phyloP scores from a whole-genome alignment of 2,329 filamentous ascomycete genomes.

The Ustulina deusta region DNA sequence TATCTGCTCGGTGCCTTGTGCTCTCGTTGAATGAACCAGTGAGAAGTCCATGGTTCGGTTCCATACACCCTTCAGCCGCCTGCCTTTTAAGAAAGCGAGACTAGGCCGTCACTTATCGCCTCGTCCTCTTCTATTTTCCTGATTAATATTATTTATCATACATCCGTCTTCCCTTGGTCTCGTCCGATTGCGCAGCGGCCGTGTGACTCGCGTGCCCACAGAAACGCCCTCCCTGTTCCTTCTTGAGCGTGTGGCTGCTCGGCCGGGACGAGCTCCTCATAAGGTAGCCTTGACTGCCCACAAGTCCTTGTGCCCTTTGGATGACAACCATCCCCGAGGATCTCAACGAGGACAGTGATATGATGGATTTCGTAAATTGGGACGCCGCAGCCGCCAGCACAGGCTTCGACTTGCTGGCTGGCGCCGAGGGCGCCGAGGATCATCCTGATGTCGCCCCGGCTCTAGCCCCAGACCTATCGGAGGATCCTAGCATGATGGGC shows the following conservation, averaged over 20 bases:
- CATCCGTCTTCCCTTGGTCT: conserved; percentile 7
- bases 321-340: conserved; percentile 61
- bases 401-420: conserved; percentile 50
- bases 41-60: conserved; percentile 16
- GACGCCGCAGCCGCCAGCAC: conserved; percentile 58
- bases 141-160: conserved; percentile 24
- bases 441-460: conserved; percentile 46
- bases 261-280: conserved; percentile 21
- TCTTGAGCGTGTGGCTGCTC: conserved; percentile 24
- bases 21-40: conserved; percentile 5
- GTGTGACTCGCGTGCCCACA: conserved; percentile 21
- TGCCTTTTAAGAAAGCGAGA: conserved; percentile 25
- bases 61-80: conserved; percentile 2
- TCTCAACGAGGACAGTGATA: conserved; percentile 58
- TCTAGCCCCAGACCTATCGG: conserved; percentile 33
- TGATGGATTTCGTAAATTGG: conserved; percentile 71
- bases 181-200: conserved; percentile 27
- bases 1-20: conserved; percentile 17
- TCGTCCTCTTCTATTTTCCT: conserved; percentile 2
- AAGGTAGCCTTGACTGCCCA: conserved; percentile 5
- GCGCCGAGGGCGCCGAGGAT: conserved; percentile 54
- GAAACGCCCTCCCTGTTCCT: conserved; percentile 24
- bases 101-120: conserved; percentile 22
- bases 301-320: conserved; percentile 36
- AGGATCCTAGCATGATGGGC: conserved; percentile 61